phyloP scores from a whole-genome alignment of 1,284 basidiomycete species.

The Puccinia horiana region DNA sequence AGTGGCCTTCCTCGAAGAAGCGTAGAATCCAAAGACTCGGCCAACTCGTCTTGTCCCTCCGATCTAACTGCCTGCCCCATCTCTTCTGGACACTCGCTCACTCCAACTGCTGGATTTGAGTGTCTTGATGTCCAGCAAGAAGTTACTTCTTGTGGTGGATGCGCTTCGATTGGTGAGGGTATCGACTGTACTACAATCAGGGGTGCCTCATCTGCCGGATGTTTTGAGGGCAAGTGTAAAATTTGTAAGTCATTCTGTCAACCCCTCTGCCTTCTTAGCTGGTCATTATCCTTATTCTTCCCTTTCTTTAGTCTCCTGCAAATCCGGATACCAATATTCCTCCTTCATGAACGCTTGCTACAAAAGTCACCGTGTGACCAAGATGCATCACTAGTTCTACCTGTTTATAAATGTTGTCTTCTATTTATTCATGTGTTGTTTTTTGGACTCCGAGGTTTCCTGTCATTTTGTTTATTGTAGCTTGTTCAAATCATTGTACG shows the following conservation, averaged over 20 bases:
- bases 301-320: conserved; percentile 5
- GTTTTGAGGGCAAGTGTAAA: conserved; percentile 10
- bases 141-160: conserved; percentile 23
- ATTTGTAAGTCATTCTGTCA: conserved; percentile 23
- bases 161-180: conserved; percentile 2
- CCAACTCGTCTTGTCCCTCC: not conserved
- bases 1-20: conserved; percentile 24
- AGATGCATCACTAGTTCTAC: not conserved
- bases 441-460: too few relatives aligned
- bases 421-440: too few relatives aligned
- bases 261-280: too few relatives aligned
- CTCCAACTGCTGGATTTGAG: not conserved
- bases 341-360: not conserved
- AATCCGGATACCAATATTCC: not conserved
- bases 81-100: not conserved
- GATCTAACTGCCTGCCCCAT: conserved; percentile 20
- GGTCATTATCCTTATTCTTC: not conserved
- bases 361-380: not conserved
- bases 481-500: too few relatives aligned
- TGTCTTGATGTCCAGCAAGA: conserved; percentile 26
- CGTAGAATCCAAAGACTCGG: not conserved
- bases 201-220: conserved; percentile 14
- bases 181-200: not conserved
- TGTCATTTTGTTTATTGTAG: too few relatives aligned
- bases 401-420: too few relatives aligned